Percentiles rank a stretch among this genome's conserved stretches.
Conservation (phyloP, 176 grass and related monocot genomes). For the Pharus latifolius region DNA sequence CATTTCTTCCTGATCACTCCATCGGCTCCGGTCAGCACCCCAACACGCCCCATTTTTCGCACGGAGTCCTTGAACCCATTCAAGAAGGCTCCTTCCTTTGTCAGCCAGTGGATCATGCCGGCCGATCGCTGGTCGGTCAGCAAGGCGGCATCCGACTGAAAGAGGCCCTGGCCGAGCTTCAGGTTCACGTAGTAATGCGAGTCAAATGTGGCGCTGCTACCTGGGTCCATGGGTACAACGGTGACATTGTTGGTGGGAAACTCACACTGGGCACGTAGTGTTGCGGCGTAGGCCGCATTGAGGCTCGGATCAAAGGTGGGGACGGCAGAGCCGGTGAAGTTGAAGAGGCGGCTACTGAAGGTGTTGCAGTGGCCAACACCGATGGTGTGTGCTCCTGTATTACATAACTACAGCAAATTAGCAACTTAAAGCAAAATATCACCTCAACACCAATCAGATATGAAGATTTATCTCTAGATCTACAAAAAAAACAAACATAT, state of each 20-base stretch:
- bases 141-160: constrained; percentile 49
- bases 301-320: constrained; percentile 29
- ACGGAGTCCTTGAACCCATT: constrained; percentile 34
- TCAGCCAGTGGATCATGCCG: constrained; percentile 25
- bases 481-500: too few relatives aligned
- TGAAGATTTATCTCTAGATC: too few relatives aligned
- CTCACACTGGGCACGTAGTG: background rate
- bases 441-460: too few relatives aligned
- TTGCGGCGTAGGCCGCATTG: constrained; percentile 27
- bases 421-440: too few relatives aligned
- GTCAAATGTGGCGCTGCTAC: constrained; percentile 34
- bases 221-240: constrained; percentile 36
- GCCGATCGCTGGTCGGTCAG: constrained; percentile 15
- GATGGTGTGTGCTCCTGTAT: constrained; percentile 70
- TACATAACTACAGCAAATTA: too few relatives aligned
- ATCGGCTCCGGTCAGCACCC: constrained; percentile 13
- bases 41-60: constrained; percentile 43
- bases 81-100: constrained; percentile 11
- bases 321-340: constrained; percentile 33
- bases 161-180: constrained; percentile 32
- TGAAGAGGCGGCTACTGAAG: constrained; percentile 54
- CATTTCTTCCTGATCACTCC: constrained; percentile 44
- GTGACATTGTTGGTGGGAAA: constrained; percentile 6
- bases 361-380: constrained; percentile 67
- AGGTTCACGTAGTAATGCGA: constrained; percentile 59